phyloP scores from a whole-genome alignment of 371 early-diverging fungal genomes.

The Saksenaea vasiformis region DNA sequence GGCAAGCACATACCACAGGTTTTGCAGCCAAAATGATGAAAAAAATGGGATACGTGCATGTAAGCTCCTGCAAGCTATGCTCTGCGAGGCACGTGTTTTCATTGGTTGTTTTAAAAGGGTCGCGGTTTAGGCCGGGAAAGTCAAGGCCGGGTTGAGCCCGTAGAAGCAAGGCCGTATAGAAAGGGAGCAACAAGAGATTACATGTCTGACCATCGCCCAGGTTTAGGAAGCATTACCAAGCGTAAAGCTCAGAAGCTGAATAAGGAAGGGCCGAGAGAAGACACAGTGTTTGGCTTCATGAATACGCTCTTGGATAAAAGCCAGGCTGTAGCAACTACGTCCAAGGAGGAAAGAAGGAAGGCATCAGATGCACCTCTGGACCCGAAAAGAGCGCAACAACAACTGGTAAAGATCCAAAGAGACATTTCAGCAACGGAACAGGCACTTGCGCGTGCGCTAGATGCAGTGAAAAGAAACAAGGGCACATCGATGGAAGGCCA shows the following conservation, averaged over 20 bases:
- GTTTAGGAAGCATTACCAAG: neutral
- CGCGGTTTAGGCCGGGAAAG: slow-evolving; percentile 30
- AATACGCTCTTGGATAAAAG: slow-evolving; percentile 12
- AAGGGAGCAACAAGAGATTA: neutral
- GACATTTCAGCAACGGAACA: slow-evolving; percentile 12
- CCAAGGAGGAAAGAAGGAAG: neutral
- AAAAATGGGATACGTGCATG: slow-evolving; percentile 39
- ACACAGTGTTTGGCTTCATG: slow-evolving; percentile 20
- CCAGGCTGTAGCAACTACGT: neutral
- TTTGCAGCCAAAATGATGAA: slow-evolving; percentile 41
- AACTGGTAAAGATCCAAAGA: slow-evolving; percentile 18
- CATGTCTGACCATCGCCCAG: neutral
- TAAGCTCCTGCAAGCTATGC: slow-evolving; percentile 10
- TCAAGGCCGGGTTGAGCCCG: slow-evolving; percentile 27
- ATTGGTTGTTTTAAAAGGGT: slow-evolving; percentile 18
- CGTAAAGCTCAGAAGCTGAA: neutral
- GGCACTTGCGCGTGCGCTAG: slow-evolving; percentile 13
- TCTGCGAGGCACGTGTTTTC: neutral
- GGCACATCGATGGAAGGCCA: slow-evolving; percentile 21
- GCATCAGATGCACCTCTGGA: neutral
- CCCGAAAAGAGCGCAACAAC: slow-evolving; percentile 4
- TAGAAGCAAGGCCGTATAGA: slow-evolving; percentile 11
- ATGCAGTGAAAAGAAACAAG: slow-evolving; percentile 24
- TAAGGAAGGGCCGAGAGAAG: slow-evolving; percentile 17
- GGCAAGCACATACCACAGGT: slow-evolving; percentile 37